Base-by-base conservation (phyloP, 371 early-diverging fungal species). In the Capillidium heterosporum region DNA sequence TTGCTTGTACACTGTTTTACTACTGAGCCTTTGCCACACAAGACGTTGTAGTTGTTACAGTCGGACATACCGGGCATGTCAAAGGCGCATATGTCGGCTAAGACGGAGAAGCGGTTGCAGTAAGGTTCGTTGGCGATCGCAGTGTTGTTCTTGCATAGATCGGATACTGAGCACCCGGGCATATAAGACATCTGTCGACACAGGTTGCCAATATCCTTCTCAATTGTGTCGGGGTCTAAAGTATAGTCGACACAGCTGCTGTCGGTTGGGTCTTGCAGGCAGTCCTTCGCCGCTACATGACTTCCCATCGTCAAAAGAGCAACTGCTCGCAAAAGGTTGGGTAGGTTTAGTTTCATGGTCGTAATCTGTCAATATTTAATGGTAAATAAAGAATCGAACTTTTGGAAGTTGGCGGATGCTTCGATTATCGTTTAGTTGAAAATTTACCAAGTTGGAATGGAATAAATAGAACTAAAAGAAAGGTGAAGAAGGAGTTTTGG, bases 31-130 rank as follows among this genome's bases (percentile, higher is more conserved):
- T 64, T 64, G 29, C 50, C 49, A 43, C 58, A 57, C 1, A 60
- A 5, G 11, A 10, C 32, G 19, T 13, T 46, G 32, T 56, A 48
- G n/a, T 61, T 57, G 26, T 63, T 52, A 58, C 75, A 75, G 40
- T 64, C 68, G 19, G 59, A 13, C 77, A 78, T 78, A 26, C 52
- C 65, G 8, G 69, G 69, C 82, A 81, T 81, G 59, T 81, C 81
- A 8, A 48, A 50, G 10, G 65, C 57, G 59, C 81, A 81, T 39
- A 77, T 60, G 59, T 77, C 76, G 13, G 74, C 75, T 27, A 76
- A 63, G 51, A 77, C 31, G 0, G 77, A 73, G 56, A 77, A 63
- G 0, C 72, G 73, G 2, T 61, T 61, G 65, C 80, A 80, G 66
- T 68, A 73, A 23, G 61, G 62, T 17, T 66, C 61, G 7, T 62